Evolutionary conservation across 2,329 filamentous ascomycete genomes (phyloP), one percentile per base, ranked within the genome.

Genomic region (Aspergillus brunneoviolaceus): DNA sequence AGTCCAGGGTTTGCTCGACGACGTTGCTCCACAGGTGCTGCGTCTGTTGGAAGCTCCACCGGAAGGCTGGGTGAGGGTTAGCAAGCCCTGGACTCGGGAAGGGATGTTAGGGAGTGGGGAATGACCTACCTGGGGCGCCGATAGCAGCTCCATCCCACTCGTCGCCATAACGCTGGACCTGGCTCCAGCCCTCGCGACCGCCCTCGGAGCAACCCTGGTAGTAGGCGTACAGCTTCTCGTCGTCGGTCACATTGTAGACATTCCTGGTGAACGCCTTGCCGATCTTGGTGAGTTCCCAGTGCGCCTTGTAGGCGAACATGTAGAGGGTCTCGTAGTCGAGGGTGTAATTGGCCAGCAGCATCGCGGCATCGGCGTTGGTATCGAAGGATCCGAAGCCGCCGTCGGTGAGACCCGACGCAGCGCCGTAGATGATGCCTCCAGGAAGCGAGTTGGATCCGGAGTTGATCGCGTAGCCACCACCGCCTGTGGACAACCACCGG

Each of bases 141-240:
- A 73, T 73, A 33, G 79, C 71, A 10, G 72, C 79, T n/a, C 81
- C 80, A 53, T 83, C 81, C 60, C 76, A 82, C 54, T 80, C 76
- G 10, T 79, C 79, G 2, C 69, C 70, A 63, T 77, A 84, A 10
- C 81, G 79, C 67, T 85, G 82, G 2, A 82, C 73, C 67, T 84
- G 82, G 59, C 74, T 78, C 78, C 78, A 79, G 11, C 80, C 82
- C 69, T 84, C 79, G 42, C 82, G 77, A 1, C 81, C 83, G 14
- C 82, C 82, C 53, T 85, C 82, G 11, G 81, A 84, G 69, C 83
- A 85, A 3, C 81, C 82, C 61, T 83, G 77, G 63, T 81, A 85
- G 70, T 84, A 85, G 3, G 81, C 71, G 55, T 74, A 74, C 45
- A 74, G 21, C 57, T 72, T 74, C n/a, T 62, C 57, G 27, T 16